phyloP scores from a whole-genome alignment of 75 land plant species.

The Picea glauca region DNA sequence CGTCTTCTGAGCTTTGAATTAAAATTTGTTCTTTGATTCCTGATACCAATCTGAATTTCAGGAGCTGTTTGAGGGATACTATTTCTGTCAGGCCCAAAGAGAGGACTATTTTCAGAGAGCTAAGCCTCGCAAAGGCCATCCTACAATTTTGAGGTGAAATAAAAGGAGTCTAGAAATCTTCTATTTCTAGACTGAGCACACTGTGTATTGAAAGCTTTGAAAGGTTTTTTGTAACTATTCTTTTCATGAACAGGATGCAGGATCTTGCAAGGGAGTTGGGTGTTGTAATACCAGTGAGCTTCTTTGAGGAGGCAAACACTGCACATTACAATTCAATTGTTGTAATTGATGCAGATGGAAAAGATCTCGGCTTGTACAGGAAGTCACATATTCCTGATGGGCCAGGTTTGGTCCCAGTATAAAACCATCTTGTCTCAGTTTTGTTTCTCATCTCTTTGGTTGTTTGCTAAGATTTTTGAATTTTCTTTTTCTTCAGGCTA shows the following conservation, averaged over 20 bases:
- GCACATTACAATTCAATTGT: slow-evolving; percentile 95
- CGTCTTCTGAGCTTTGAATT: neutral
- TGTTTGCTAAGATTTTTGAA: neutral
- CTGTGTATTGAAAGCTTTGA: neutral
- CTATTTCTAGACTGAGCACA: neutral
- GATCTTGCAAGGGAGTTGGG: slow-evolving; percentile 90
- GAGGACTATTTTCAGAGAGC: slow-evolving; percentile 81
- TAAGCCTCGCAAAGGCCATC: slow-evolving; percentile 77
- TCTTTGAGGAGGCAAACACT: slow-evolving; percentile 98
- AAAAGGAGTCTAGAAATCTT: neutral
- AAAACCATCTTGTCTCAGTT: neutral
- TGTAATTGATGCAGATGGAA: slow-evolving; percentile 94
- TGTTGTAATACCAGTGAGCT: slow-evolving; percentile 95
- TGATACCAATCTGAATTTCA: slow-evolving; percentile 18
- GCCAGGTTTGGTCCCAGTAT: slow-evolving; percentile 44
- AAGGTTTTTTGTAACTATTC: slow-evolving; percentile 1
- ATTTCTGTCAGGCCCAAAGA: slow-evolving; percentile 97
- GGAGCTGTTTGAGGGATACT: slow-evolving; percentile 96
- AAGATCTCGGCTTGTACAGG: slow-evolving; percentile 85
- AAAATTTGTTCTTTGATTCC: neutral
- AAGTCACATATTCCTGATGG: slow-evolving; percentile 99
- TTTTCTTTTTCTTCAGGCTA: slow-evolving; percentile 53
- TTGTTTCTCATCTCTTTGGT: neutral
- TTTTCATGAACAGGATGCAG: slow-evolving; percentile 68
- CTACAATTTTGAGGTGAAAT: slow-evolving; percentile 66